Evolutionary conservation across 2,329 filamentous ascomycete genomes (phyloP), one percentile per base, ranked within the genome.

Genomic region (Zymoseptoria passerinii): DNA sequence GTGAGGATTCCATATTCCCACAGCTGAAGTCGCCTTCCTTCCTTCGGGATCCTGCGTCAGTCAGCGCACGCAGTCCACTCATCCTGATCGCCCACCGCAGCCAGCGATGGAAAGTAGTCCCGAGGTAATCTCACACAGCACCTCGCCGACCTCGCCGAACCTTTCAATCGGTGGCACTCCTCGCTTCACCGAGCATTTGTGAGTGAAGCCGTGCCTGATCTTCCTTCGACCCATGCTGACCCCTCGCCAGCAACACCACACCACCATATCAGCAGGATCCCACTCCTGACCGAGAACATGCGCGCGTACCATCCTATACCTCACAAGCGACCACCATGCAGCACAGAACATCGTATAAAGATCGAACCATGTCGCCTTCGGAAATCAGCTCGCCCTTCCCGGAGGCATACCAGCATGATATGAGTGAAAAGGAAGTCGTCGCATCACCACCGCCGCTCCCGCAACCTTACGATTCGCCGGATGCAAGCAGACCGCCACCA

Each of bases 351-450:
- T 65, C 65, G 51, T 64, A 63, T 56, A 67, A 67, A 53, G 62
- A 63, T 19, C 58, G 56, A 29, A 63, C 64, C 9, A 44, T 59
- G 35, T 66, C 65, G n/a, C 66, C 67, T 8, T 55, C 59, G 8
- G 67, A 67, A 49, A 40, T 66, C 9, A 60, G 59, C 9, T 64
- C 65, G 9, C 65, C 69, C 3, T 62, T 67, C 20, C 66, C 69
- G 2, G 63, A 70, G 49, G 64, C 66, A 1, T 67, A 68, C 19
- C 63, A 62, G 53, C 60, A 48, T 6, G 63, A 60, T 28, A 63
- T 68, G 48, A 65, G 67, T 10, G 67, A 69, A 49, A 71, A 71
- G 49, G 69, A 71, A 57, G 69, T 71, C 8, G 65, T 59, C 18
- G 50, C 61, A 35, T 60, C 63, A 16, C 59, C 60, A 6, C 55